A percentile compares a stretch with the other conserved stretches of the same genome.
Evolutionary conservation across 2,329 filamentous ascomycete genomes (phyloP).

Genomic region (Penicillium sp.): DNA sequence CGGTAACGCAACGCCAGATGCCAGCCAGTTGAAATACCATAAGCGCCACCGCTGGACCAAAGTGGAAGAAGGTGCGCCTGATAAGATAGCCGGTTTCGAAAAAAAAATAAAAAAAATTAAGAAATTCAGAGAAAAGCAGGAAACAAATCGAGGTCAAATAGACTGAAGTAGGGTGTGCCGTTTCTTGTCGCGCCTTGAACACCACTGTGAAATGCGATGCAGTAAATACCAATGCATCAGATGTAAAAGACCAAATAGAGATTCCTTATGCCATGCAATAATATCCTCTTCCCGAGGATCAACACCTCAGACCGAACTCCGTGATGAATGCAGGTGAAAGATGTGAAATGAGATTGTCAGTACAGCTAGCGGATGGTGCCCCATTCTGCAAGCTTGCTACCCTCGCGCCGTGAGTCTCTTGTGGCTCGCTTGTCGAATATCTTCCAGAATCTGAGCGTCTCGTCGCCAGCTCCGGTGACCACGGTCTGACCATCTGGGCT

Average conservation of each 20-base stretch:
- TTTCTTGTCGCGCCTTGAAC: neutral
- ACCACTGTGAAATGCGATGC: neutral
- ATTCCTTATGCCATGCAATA: constrained; percentile 26
- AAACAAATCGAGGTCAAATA: neutral
- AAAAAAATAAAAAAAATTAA: constrained; percentile 7
- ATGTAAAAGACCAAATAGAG: constrained; percentile 15
- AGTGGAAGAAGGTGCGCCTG: constrained; percentile 9
- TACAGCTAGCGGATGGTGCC: constrained; percentile 65
- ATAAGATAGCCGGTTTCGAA: constrained; percentile 9
- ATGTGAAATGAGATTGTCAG: constrained; percentile 11
- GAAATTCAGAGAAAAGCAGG: neutral
- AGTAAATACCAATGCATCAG: constrained; percentile 21
- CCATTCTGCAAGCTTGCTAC: constrained; percentile 69
- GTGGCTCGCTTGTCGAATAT: constrained; percentile 83
- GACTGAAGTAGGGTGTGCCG: neutral
- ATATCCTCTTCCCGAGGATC: constrained; percentile 17
- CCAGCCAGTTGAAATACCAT: constrained; percentile 27
- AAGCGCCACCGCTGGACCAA: constrained; percentile 33
- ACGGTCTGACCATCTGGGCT: constrained; percentile 92
- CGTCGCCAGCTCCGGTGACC: constrained; percentile 93
- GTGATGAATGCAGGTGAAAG: constrained; percentile 33
- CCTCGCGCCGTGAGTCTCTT: constrained; percentile 64
- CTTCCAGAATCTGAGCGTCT: constrained; percentile 95
- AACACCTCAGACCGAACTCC: constrained; percentile 30
- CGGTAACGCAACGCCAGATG: constrained; percentile 21